Conservation (phyloP, 495 filamentous ascomycete genomes). For the Cercophora newfieldiana region DNA sequence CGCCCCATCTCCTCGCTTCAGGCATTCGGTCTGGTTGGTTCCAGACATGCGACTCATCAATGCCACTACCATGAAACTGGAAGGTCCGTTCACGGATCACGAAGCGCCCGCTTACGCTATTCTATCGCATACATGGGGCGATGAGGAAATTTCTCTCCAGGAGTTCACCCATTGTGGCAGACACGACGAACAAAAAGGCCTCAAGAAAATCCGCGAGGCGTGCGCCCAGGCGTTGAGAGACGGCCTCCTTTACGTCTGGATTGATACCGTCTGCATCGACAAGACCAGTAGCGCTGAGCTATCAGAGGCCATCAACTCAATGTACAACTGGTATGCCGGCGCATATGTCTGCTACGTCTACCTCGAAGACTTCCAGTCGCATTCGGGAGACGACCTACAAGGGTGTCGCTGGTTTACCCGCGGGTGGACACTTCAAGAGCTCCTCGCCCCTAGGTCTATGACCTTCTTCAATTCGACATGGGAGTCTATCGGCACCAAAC, state of each 20-base stretch:
- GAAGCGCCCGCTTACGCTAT: constrained; percentile 36
- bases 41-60: constrained; percentile 49
- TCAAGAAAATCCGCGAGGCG: constrained; percentile 29
- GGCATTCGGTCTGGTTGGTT: too few species aligned
- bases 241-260: constrained; percentile 34
- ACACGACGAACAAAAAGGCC: too few species aligned
- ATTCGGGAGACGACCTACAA: too few species aligned
- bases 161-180: too few species aligned
- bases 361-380: constrained; percentile 18
- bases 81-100: constrained; percentile 26
- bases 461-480: neutral
- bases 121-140: constrained; percentile 41
- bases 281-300: constrained; percentile 42
- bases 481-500: neutral
- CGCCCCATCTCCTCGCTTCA: too few species aligned
- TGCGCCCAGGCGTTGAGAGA: neutral
- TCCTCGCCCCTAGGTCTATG: constrained; percentile 2
- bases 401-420: neutral
- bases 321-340: constrained; percentile 43
- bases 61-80: constrained; percentile 34
- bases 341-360: constrained; percentile 34
- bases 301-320: constrained; percentile 47
- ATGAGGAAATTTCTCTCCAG: constrained; percentile 33
- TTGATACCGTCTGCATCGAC: constrained; percentile 47
- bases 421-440: constrained; percentile 14